Evolutionary conservation across 768 basidiomycete species (phyloP).

Genomic region (Pisolithus orientalis): DNA sequence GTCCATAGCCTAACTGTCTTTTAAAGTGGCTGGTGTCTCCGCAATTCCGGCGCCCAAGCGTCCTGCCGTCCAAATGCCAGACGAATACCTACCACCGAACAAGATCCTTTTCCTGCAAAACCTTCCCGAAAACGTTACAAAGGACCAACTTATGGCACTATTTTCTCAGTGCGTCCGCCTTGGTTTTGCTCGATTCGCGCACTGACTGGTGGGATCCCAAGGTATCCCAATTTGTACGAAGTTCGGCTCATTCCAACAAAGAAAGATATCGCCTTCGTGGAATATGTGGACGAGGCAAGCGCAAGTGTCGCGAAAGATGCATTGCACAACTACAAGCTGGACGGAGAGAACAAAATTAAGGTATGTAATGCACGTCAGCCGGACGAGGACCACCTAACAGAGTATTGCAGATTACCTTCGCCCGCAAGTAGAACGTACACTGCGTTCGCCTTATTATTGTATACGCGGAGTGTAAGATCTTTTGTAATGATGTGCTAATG

Average conservation of each 20-base stretch:
- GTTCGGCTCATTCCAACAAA: constrained; percentile 98
- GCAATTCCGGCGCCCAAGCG: constrained; percentile 65
- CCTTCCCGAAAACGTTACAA: constrained; percentile 86
- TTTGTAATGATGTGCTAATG: neutral
- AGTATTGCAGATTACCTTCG: constrained; percentile 57
- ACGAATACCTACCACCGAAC: constrained; percentile 99
- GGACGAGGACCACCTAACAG: constrained; percentile 2
- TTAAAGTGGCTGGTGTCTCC: constrained; percentile 61
- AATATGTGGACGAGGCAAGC: constrained; percentile 89
- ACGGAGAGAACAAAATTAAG: constrained; percentile 99
- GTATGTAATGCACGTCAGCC: constrained; percentile 32
- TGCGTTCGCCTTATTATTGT: neutral
- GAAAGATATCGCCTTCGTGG: constrained; percentile 97
- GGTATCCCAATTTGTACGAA: constrained; percentile 94
- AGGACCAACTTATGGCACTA: constrained; percentile 83
- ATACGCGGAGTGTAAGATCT: neutral
- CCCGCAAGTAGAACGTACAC: constrained; percentile 48
- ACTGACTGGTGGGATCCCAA: constrained; percentile 23
- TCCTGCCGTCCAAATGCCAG: constrained; percentile 93
- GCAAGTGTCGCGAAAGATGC: constrained; percentile 92
- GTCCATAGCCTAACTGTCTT: constrained; percentile 1
- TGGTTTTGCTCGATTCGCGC: neutral
- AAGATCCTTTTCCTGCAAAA: constrained; percentile 98
- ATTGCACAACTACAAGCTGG: constrained; percentile 94
- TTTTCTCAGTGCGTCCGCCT: constrained; percentile 74